These are phyloP conservation scores for Aspergillus fructus DNA, from an alignment of 2,329 filamentous ascomycete genomes.

Conservation along the genomic window DNA sequence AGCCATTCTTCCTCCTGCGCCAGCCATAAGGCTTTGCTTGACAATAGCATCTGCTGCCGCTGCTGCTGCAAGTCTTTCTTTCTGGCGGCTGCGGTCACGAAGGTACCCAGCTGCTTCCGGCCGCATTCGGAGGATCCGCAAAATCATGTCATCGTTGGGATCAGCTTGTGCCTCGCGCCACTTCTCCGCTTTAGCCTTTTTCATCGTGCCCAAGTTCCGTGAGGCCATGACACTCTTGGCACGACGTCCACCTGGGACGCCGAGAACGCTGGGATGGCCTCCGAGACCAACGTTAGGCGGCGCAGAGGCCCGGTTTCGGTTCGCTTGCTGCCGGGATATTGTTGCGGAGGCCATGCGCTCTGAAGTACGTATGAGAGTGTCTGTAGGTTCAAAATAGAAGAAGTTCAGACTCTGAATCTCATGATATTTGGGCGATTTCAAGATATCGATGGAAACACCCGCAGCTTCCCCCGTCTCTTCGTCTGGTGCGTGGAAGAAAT, in stretches of 20 bases:
- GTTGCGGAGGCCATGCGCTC: constrained; percentile 93
- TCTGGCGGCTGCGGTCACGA: constrained; percentile 86
- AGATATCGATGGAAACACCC: constrained; percentile 83
- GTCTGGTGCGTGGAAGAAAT: constrained; percentile 92
- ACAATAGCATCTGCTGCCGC: constrained; percentile 94
- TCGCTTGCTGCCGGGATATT: constrained; percentile 70
- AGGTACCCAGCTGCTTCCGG: constrained; percentile 86
- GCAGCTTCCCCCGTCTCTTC: constrained; percentile 79
- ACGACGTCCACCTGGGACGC: constrained; percentile 49
- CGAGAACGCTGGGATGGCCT: constrained; percentile 48
- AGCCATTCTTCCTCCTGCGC: constrained; percentile 54
- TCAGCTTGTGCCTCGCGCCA: constrained; percentile 93
- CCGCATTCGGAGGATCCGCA: constrained; percentile 91
- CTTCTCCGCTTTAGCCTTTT: constrained; percentile 92
- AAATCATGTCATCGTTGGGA: constrained; percentile 96
- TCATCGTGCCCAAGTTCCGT: constrained; percentile 94
- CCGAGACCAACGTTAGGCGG: constrained; percentile 53
- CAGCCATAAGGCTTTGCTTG: constrained; percentile 75
- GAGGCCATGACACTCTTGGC: constrained; percentile 83
- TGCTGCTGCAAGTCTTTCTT: constrained; percentile 85
- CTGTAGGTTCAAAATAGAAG: constrained; percentile 94
- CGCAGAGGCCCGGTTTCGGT: constrained; percentile 67
- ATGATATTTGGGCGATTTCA: constrained; percentile 98
- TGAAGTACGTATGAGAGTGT: constrained; percentile 89
- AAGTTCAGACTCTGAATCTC: constrained; percentile 95